Evolutionary conservation across 768 basidiomycete species (phyloP), one percentile per base, ranked within the genome.

Genomic region (Mycena rebaudengoi): DNA sequence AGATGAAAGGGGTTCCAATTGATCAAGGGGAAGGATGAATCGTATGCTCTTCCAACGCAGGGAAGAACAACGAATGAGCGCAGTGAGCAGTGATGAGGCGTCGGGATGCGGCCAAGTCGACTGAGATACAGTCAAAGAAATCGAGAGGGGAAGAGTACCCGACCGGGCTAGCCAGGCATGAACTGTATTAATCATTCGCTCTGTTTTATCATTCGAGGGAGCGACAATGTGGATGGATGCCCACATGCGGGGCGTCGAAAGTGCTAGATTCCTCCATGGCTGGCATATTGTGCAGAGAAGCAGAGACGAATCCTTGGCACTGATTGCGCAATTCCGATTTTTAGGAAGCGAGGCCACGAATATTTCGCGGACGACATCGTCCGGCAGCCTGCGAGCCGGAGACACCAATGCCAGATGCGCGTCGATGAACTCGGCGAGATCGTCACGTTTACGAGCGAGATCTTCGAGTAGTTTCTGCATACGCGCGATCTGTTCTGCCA

Each of bases 231-330:
- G 58, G 21, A 59, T n/a, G 7, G 41, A 44, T 2, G 33, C 11
- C 50, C 51, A 62, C 28, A 43, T n/a, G n/a, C n/a, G n/a, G 7
- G 59, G 59, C 6, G 50, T 45, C 30, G 50, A 30, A 10, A 59
- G 29, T 18, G 57, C 46, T n/a, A 59, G 13, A 41, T 13, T 29
- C 20, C 57, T 41, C 59, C 59, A 60, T 11, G 13, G 11, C 10
- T 11, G 40, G n/a, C 20, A 60, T 4, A 60, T 30, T 14, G 32
- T 28, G 28, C 49, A 50, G 28, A 59, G 39, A 6, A 59, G 37
- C 5, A 59, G 25, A 14, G 57, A 51, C 18, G 51, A 4, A 13
- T 50, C 49, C 20, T 21, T 7, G 8, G 29, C 21, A 32, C 39
- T 43, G 39, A 60, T n/a, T 12, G 21, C 21, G 3, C 49, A 48